Evolutionary conservation across 2,329 filamentous ascomycete species (phyloP), one percentile per base, ranked within the genome.

Genomic region (Coniella lustricola): DNA sequence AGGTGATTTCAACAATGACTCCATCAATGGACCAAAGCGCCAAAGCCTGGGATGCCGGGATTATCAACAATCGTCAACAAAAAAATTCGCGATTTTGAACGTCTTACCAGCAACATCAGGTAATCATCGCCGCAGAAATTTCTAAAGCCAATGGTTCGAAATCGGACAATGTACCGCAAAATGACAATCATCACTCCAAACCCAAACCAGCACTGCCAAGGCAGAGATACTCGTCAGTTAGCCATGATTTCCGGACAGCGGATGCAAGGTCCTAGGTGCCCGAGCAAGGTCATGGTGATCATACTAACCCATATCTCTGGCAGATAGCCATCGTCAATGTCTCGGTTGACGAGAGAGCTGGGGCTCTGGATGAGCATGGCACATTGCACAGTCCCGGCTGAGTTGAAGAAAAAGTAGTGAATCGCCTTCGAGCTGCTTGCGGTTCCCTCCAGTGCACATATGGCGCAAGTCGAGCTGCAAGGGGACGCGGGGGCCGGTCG

Each of bases 1-100:
- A 60, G 1, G 57, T 60, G 10, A 57, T 34, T 21, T 59, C 53
- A 4, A 57, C 57, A 29, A 59, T 54, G 7, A 52, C 50, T 14
- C 51, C 51, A n/a, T 59, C 56, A 17, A 55, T 37, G 2, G 55
- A 58, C 48, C 59, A 60, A 1, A 62, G 22, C 4, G 40, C 21
- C 17, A 61, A 47, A 16, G 54, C 59, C 58, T 60, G 25, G 7
- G 8, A 21, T 4, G 22, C 5, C 2, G 31, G 9, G n/a, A 2
- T 29, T 7, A 29, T 42, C 31, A 49, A 36, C 12, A 37, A 7
- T 18, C 13, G 18, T 10, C 16, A 16, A 7, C n/a, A n/a, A n/a
- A n/a, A n/a, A n/a, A n/a, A n/a, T n/a, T n/a, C n/a, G n/a, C n/a
- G n/a, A n/a, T n/a, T n/a, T 4, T 8, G 4, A 20, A 25, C 16